Evolutionary conservation across 306 rosid species (phyloP).

Genomic region (Cyamopsis tetragonoloba): DNA sequence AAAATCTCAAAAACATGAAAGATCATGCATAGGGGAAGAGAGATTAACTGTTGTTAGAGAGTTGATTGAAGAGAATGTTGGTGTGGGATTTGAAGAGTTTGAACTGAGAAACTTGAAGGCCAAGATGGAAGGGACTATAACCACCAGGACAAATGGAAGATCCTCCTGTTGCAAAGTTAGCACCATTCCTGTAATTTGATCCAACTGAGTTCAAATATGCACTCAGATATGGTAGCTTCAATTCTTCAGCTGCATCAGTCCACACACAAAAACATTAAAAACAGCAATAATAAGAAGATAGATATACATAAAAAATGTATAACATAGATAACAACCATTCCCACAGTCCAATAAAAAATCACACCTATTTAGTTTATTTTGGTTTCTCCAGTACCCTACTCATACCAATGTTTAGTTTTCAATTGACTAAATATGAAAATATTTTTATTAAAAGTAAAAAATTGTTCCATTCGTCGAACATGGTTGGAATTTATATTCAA

Average conservation of each 20-base stretch:
- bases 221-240: conserved; percentile 71
- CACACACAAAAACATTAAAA: neutral
- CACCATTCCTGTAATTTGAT: conserved; percentile 72
- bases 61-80: conserved; percentile 48
- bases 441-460: too few relatives aligned
- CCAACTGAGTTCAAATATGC: conserved; percentile 83
- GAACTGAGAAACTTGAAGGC: conserved; percentile 71
- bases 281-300: neutral
- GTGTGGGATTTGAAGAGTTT: conserved; percentile 56
- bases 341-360: neutral
- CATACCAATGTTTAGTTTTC: too few relatives aligned
- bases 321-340: neutral
- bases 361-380: too few relatives aligned
- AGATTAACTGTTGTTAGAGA: conserved; percentile 38
- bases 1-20: neutral
- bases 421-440: too few relatives aligned
- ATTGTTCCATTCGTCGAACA: too few relatives aligned
- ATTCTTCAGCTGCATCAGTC: conserved; percentile 64
- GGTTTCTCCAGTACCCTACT: too few relatives aligned
- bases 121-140: conserved; percentile 73
- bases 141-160: conserved; percentile 70
- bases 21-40: conserved; percentile 3
- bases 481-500: too few relatives aligned
- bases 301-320: neutral
- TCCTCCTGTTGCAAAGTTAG: conserved; percentile 79